Base-by-base conservation (phyloP, 2,329 filamentous ascomycete genomes). In the Rutstroemia sp. region DNA sequence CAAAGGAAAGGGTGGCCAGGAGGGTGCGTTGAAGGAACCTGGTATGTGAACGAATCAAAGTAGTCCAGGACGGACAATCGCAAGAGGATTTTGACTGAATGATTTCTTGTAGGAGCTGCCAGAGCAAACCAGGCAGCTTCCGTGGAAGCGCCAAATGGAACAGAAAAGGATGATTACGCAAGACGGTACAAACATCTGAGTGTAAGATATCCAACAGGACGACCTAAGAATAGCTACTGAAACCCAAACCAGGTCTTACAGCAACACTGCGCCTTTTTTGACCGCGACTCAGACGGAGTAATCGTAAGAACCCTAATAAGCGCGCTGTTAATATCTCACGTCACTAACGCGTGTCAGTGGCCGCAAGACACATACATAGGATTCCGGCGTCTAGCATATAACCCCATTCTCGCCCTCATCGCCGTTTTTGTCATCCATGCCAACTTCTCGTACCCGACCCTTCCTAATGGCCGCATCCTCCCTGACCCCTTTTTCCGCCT, bases 191-290 rank as follows among this genome's bases (percentile, higher is more conserved):
- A 69, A 0, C 65, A 75, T 53, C 68, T 76, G 61, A 68, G 64
- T 3, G 57, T 64, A 54, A 27, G 36, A 25, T 47, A 7, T 30
- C 25, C 44, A 6, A 27, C 19, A 16, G 16, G 25, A 25, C 6
- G 44, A 27, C 9, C 2, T 5, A 27, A 21, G 9, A 14, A 23
- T 19, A 7, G 25, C 30, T 21, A 27, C 10, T 47, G 16, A 34
- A 12, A 4, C 4, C 14, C 34, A 51, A 1, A 16, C n/a, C 54
- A 64, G 65, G 73, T 79, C 12, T 71, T 81, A 3, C 76, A 79
- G 63, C 78, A 81, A 61, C 79, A 81, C 64, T 73, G 73, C 61
- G 69, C 70, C 21, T 81, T 78, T 70, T 82, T 77, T 61, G 78
- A 81, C 64, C 62, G 67, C 9, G 78, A 81, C 63, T 61, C 66